Percentiles rank a stretch among this genome's conserved stretches.
Evolutionary conservation across 2,329 filamentous ascomycete species (phyloP).

Genomic region (Arthroderma uncinatum): DNA sequence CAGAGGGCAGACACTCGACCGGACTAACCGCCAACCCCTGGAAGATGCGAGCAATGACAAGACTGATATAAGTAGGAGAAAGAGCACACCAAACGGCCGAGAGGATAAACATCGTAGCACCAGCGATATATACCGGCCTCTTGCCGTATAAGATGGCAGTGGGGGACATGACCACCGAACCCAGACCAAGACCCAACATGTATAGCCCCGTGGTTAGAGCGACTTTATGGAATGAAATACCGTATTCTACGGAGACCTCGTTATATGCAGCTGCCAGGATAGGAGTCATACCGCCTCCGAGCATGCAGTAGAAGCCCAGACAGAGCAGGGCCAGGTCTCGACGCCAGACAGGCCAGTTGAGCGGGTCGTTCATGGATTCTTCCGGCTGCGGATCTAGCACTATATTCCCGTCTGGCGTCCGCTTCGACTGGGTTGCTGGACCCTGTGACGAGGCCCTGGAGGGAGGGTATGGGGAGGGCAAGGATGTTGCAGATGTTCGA

Average conservation of each 20-base stretch:
- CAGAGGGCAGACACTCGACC: conserved; percentile 83
- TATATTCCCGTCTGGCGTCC: conserved; percentile 67
- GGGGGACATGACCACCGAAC: conserved; percentile 72
- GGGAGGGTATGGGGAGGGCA: conserved; percentile 36
- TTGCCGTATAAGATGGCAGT: conserved; percentile 89
- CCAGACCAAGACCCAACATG: conserved; percentile 85
- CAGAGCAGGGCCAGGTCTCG: conserved; percentile 69
- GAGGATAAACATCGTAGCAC: conserved; percentile 63
- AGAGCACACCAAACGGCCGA: conserved; percentile 74
- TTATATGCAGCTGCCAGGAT: conserved; percentile 82
- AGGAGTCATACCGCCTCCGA: conserved; percentile 87
- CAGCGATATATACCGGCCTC: conserved; percentile 73
- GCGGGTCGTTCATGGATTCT: conserved; percentile 76
- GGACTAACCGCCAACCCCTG: conserved; percentile 81
- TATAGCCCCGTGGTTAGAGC: conserved; percentile 82
- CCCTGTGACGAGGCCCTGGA: conserved; percentile 31
- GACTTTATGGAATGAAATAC: conserved; percentile 59
- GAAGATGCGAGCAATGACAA: conserved; percentile 72
- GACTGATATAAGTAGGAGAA: conserved; percentile 68
- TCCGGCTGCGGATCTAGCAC: conserved; percentile 88
- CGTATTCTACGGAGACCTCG: conserved; percentile 57
- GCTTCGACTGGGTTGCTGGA: conserved; percentile 48
- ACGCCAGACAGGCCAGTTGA: conserved; percentile 81
- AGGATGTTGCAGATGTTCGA: conserved; percentile 45
- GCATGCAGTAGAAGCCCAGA: conserved; percentile 82